Evolutionary conservation across 805 yeast species (phyloP).

Genomic region (Hanseniaspora mollemarum): DNA sequence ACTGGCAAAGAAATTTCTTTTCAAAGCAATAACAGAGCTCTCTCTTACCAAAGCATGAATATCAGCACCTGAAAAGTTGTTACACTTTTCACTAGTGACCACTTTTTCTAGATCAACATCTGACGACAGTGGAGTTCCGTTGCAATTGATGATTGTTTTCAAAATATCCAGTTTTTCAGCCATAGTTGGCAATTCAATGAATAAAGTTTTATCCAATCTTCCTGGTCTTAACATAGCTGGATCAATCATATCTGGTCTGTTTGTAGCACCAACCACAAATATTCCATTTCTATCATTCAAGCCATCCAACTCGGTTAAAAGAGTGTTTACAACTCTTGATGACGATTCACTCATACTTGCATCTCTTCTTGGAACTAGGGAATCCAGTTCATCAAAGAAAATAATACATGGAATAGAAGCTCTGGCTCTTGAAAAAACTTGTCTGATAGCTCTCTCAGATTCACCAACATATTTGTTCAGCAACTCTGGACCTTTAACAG

Average conservation of each 20-base stretch:
- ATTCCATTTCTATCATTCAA: constrained; percentile 85
- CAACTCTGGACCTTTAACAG: constrained; percentile 91
- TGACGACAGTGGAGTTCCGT: constrained; percentile 60
- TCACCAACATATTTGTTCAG: constrained; percentile 94
- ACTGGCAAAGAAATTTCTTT: constrained; percentile 52
- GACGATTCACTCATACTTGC: constrained; percentile 78
- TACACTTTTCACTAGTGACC: constrained; percentile 67
- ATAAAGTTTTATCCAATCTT: constrained; percentile 81
- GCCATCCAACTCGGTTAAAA: constrained; percentile 90
- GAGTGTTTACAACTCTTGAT: constrained; percentile 85
- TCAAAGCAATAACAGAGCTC: constrained; percentile 82
- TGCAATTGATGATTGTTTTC: constrained; percentile 57
- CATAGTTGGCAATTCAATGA: constrained; percentile 75
- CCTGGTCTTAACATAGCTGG: constrained; percentile 98
- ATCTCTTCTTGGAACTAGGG: constrained; percentile 89
- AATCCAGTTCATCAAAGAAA: constrained; percentile 92
- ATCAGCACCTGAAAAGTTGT: constrained; percentile 94
- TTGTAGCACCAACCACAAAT: constrained; percentile 92
- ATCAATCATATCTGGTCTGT: constrained; percentile 95
- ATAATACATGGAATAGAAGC: constrained; percentile 90
- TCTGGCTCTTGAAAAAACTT: constrained; percentile 83
- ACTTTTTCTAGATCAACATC: constrained; percentile 51
- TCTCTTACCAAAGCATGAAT: constrained; percentile 82
- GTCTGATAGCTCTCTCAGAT: constrained; percentile 85
- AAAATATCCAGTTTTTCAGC: constrained; percentile 73